phyloP scores from a whole-genome alignment of 768 basidiomycete genomes.

The Mycena sanguinolenta region DNA sequence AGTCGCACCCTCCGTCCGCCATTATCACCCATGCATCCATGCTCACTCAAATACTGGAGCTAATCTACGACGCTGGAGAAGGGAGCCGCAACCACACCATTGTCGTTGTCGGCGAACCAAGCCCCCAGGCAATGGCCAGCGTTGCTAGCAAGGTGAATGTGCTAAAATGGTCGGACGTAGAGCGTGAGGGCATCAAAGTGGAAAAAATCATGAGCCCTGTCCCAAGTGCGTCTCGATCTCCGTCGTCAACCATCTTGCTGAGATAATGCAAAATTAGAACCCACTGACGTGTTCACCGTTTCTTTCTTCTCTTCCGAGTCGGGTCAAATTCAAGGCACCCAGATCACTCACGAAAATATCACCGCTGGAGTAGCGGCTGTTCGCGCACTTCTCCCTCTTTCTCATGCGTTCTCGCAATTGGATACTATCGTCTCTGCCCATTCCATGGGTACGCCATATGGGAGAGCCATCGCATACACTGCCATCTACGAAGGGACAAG shows the following conservation, averaged over 20 bases:
- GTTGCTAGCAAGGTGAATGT: slow-evolving; percentile 68
- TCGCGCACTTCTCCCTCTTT: slow-evolving; percentile 80
- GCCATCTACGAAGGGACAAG: slow-evolving; percentile 82
- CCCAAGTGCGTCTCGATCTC: slow-evolving; percentile 61
- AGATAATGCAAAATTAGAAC: slow-evolving; percentile 52
- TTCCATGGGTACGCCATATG: slow-evolving; percentile 80
- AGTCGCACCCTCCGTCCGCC: slow-evolving; percentile 76
- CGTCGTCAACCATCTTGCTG: slow-evolving; percentile 18
- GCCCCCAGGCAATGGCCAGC: slow-evolving; percentile 58
- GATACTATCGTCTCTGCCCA: slow-evolving; percentile 87
- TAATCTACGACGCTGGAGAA: slow-evolving; percentile 73
- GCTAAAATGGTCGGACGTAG: slow-evolving; percentile 77
- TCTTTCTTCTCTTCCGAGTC: slow-evolving; percentile 70
- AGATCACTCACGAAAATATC: slow-evolving; percentile 86
- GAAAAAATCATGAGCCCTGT: slow-evolving; percentile 59
- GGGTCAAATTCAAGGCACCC: slow-evolving; percentile 70
- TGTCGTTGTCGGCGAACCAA: slow-evolving; percentile 79
- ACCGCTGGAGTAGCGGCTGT: slow-evolving; percentile 91
- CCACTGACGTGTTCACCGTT: slow-evolving; percentile 75
- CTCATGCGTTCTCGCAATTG: slow-evolving; percentile 73
- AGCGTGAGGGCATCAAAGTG: slow-evolving; percentile 70
- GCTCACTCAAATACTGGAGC: slow-evolving; percentile 77
- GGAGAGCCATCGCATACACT: slow-evolving; percentile 83
- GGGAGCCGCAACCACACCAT: slow-evolving; percentile 64
- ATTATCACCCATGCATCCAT: slow-evolving; percentile 80